Percentiles rank a stretch among this genome's conserved stretches.
Conservation (phyloP, 768 basidiomycete genomes). For the Boletus sp. region DNA sequence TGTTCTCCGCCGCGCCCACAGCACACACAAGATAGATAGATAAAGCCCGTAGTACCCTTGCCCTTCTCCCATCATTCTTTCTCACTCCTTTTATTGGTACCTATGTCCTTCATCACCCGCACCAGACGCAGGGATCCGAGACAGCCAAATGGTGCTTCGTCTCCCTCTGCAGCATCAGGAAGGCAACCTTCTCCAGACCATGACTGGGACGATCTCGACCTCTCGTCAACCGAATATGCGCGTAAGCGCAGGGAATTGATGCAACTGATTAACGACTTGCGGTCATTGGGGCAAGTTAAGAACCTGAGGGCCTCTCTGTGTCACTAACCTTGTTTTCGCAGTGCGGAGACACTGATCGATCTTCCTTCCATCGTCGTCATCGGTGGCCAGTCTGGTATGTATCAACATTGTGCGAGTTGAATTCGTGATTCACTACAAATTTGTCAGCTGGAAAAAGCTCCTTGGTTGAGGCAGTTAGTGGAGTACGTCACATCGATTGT, state of each 20-base stretch:
- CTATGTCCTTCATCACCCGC: slow-evolving; percentile 5
- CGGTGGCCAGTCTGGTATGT: slow-evolving; percentile 53
- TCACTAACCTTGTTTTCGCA: slow-evolving; percentile 18
- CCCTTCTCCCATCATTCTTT: background rate
- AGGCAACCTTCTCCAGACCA: slow-evolving; percentile 11
- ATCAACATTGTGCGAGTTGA: background rate
- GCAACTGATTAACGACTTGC: slow-evolving; percentile 38
- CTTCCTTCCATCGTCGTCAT: slow-evolving; percentile 56
- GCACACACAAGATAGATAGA: background rate
- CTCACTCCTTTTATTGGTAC: background rate
- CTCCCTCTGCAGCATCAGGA: background rate
- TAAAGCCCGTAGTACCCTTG: slow-evolving; percentile 5
- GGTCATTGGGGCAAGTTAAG: slow-evolving; percentile 38
- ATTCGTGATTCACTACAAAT: background rate
- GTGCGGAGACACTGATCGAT: slow-evolving; percentile 40
- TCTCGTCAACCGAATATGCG: slow-evolving; percentile 40
- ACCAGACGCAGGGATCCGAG: background rate
- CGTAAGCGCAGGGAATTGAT: slow-evolving; percentile 39
- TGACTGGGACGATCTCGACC: slow-evolving; percentile 10
- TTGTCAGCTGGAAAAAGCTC: slow-evolving; percentile 57
- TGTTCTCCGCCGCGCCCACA: background rate
- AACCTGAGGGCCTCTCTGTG: background rate
- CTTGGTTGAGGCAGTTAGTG: slow-evolving; percentile 55
- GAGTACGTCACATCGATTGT: slow-evolving; percentile 35
- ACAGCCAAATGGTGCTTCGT: background rate